Percentiles rank a stretch among this genome's conserved stretches.
Evolutionary conservation across 306 rosid species (phyloP).

Genomic region (Pyrus betulifolia): DNA sequence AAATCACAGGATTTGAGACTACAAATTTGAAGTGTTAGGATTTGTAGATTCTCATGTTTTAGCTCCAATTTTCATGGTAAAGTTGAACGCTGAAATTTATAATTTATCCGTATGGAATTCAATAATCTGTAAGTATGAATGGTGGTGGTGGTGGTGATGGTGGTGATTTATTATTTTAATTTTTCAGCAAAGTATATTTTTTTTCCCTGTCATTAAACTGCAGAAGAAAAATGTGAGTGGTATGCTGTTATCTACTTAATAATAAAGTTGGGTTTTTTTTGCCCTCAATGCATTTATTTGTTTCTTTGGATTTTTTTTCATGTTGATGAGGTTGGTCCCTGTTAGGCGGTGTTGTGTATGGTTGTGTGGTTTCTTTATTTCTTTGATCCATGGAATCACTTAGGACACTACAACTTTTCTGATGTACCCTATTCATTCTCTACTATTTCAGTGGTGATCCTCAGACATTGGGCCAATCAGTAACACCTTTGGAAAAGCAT

Average conservation of each 20-base stretch:
- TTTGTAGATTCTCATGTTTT: background rate
- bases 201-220: background rate
- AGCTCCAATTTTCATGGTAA: background rate
- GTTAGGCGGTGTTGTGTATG: background rate
- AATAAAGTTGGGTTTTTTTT: background rate
- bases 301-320: background rate
- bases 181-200: background rate
- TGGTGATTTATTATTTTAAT: background rate
- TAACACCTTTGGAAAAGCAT: conserved; percentile 27
- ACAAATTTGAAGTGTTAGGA: background rate
- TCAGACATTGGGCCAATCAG: conserved; percentile 26
- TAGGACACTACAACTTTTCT: background rate
- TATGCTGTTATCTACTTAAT: background rate
- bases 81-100: background rate
- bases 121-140: background rate
- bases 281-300: background rate
- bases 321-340: background rate
- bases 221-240: background rate
- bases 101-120: background rate
- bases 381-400: conserved; percentile 7
- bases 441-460: conserved; percentile 31
- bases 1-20: background rate
- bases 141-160: background rate
- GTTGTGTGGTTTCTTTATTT: background rate
- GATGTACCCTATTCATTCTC: background rate